Evolutionary conservation across 768 basidiomycete species (phyloP).

Genomic region (Tricholoma sp.): DNA sequence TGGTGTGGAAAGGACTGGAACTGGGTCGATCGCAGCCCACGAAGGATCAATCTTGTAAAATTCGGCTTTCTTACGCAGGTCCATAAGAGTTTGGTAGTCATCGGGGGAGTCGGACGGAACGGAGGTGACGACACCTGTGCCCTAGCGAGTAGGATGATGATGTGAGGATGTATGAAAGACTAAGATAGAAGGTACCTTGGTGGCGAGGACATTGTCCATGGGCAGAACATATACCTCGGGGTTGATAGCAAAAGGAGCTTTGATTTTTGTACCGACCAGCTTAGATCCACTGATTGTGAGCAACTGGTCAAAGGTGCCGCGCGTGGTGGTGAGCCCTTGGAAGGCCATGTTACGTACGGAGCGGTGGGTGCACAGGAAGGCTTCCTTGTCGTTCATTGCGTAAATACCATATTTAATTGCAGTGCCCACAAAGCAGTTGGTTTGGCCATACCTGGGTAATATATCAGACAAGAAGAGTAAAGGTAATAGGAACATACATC

Average conservation of each 20-base stretch:
- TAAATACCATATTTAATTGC: conserved; percentile 90
- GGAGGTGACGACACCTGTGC: conserved; percentile 97
- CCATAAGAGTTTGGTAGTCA: conserved; percentile 85
- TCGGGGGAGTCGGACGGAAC: conserved; percentile 99
- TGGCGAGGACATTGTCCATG: conserved; percentile 98
- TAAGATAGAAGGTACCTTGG: conserved; percentile 52
- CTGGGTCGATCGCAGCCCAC: conserved; percentile 82
- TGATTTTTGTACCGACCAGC: conserved; percentile 85
- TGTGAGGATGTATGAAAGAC: not conserved
- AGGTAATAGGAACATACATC: conserved; percentile 51
- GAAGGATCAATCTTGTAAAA: conserved; percentile 91
- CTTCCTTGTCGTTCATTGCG: conserved; percentile 80
- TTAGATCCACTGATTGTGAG: conserved; percentile 73
- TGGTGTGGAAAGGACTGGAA: conserved; percentile 84
- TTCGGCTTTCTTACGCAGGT: conserved; percentile 93
- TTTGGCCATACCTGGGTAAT: conserved; percentile 83
- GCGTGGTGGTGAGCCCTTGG: conserved; percentile 76
- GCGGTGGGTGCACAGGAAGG: conserved; percentile 84
- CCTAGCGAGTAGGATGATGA: conserved; percentile 36
- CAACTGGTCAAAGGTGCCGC: conserved; percentile 70
- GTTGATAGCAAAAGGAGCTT: conserved; percentile 77
- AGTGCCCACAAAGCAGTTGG: conserved; percentile 94
- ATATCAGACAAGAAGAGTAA: conserved; percentile 6
- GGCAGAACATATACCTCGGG: conserved; percentile 92
- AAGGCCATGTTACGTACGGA: conserved; percentile 97